Conservation (phyloP, 305 asterid species). For the Fraxinus velutina region DNA sequence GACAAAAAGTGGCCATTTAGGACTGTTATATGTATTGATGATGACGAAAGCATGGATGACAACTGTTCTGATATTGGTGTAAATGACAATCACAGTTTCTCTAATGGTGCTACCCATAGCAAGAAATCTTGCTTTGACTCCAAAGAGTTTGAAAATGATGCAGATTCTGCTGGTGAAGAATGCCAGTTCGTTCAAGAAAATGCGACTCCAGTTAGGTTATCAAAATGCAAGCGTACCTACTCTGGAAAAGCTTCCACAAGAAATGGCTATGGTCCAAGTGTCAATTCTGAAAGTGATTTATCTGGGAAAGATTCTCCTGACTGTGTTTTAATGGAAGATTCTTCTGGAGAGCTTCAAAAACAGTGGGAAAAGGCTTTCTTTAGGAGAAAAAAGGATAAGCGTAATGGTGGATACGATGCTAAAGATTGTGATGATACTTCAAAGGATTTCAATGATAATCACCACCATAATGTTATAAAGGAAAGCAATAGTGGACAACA, state of each 20-base stretch:
- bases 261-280: conserved; percentile 46
- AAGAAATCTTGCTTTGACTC: conserved; percentile 29
- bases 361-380: conserved; percentile 77
- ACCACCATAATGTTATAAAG: conserved; percentile 24
- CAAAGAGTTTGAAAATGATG: conserved; percentile 25
- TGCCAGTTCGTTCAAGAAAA: conserved; percentile 45
- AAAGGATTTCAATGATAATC: conserved; percentile 16
- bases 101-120: conserved; percentile 43
- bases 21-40: conserved; percentile 67
- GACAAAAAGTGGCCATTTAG: conserved; percentile 28
- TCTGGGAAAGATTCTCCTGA: conserved; percentile 52
- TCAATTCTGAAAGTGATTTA: conserved; percentile 43
- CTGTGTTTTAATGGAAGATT: conserved; percentile 66
- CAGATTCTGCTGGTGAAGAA: conserved; percentile 35
- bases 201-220: conserved; percentile 61
- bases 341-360: conserved; percentile 59
- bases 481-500: conserved; percentile 23
- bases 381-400: conserved; percentile 44
- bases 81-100: conserved; percentile 19
- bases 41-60: conserved; percentile 49
- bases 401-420: conserved; percentile 33
- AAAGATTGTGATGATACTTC: conserved; percentile 35
- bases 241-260: conserved; percentile 53
- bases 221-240: conserved; percentile 83
- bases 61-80: conserved; percentile 25